Base-by-base conservation (phyloP, 2,329 filamentous ascomycete genomes). In the Paracoccidioides brasiliensis region DNA sequence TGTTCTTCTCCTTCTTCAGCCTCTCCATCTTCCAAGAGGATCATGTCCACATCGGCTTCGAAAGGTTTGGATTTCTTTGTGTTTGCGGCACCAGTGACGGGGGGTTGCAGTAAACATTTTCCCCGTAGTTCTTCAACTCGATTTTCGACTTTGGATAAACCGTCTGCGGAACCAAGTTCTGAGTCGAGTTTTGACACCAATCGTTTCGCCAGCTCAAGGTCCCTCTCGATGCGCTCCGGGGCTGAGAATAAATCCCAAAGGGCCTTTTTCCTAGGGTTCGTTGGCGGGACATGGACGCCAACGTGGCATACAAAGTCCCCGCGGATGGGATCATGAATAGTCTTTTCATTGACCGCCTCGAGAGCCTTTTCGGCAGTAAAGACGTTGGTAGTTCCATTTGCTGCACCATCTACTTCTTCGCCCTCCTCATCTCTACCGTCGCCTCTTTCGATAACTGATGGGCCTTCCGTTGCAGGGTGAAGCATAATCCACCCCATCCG, bases 401-500 rank as follows among this genome's bases (percentile, higher is more conserved):
- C 56, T 22, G 66, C 60, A 14, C 60, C 64, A 35, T 71, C 70
- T 22, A 78, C 74, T 37, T 81, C 78, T 55, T 80, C 80, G 14
- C 78, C 76, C 43, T 80, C 76, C 62, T 86, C 84, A 51, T 89
- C 85, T 60, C 86, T 83, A 10, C 80, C 80, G 62, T 93, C 86
- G n/a, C 80, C 78, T 58, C 84, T 79, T 62, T 94, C 88, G 57
- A 84, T 75, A 10, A 83, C 78, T 49, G 80, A 76, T 5, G 78
- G 73, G 28, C 79, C 76, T 55, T 94, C 88, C 0, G 85, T 78
- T 12, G 82, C 82, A 14, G 89, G 86, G 53, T 97, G 86, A 8
- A 98, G 79, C 80, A 97, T 93, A 58, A 98, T 94, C 91, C 94
- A 98, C 28, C 93, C 93, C 70, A 98, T 97, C 28, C 93, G 85